Percentiles rank a stretch among this genome's conserved stretches.
phyloP scores from a whole-genome alignment of 2,329 filamentous ascomycete genomes.

The Epichloe baconii region DNA sequence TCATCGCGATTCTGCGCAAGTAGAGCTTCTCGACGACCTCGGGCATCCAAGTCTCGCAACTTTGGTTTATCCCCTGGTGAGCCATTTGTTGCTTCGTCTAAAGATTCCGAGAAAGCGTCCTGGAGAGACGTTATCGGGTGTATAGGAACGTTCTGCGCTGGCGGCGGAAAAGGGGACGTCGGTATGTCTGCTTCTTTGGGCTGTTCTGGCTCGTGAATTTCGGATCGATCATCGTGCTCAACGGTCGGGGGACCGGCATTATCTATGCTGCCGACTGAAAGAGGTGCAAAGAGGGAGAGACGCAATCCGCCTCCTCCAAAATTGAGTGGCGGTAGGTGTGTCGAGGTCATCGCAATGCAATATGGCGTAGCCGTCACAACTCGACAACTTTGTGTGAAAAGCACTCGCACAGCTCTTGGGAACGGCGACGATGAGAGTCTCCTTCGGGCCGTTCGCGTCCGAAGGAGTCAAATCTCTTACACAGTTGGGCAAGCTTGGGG shows the following conservation, averaged over 20 bases:
- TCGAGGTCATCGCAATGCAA: conserved; percentile 13
- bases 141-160: conserved; percentile 15
- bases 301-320: conserved; percentile 16
- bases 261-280: conserved; percentile 8
- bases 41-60: conserved; percentile 41
- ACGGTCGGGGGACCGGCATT: background rate
- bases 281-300: conserved; percentile 18
- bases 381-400: background rate
- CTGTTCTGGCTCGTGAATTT: background rate
- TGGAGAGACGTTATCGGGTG: conserved; percentile 71
- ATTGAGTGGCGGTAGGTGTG: conserved; percentile 17
- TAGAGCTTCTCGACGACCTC: conserved; percentile 50
- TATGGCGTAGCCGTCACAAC: background rate
- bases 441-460: background rate
- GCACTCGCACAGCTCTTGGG: background rate
- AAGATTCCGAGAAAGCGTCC: conserved; percentile 69
- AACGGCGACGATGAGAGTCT: background rate
- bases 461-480: background rate
- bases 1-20: conserved; percentile 57
- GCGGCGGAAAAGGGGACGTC: conserved; percentile 8
- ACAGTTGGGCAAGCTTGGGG: background rate
- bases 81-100: conserved; percentile 53
- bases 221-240: background rate
- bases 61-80: conserved; percentile 34
- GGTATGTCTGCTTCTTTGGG: background rate